Evolutionary conservation across 148 eudicot genomes (phyloP).

Genomic region (Persicaria maculosa): DNA sequence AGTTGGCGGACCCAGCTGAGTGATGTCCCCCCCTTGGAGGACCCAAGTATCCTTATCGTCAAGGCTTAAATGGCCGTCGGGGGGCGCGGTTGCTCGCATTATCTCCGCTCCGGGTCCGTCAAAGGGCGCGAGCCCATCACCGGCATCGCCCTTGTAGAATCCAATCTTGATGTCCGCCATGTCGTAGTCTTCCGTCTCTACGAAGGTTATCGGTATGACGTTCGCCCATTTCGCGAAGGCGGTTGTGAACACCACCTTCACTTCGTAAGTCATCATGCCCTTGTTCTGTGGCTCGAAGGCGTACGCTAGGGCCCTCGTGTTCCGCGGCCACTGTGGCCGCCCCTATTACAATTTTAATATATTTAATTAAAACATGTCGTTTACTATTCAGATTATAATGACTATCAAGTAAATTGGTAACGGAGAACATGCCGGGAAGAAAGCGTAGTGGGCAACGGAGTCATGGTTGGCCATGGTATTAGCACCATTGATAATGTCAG

Average conservation of each 20-base stretch:
- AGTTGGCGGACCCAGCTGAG: background rate
- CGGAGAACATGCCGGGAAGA: background rate
- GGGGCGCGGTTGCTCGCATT: constrained; percentile 10
- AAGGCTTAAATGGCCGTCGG: constrained; percentile 11
- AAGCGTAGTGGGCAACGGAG: background rate
- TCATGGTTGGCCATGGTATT: constrained; percentile 11
- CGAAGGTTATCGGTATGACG: background rate
- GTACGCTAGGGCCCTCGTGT: constrained; percentile 8
- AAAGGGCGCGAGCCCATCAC: constrained; percentile 14
- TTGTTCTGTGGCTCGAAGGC: background rate
- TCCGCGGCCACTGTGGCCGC: constrained; percentile 9
- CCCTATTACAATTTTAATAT: background rate
- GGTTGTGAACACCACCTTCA: background rate
- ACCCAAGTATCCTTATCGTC: constrained; percentile 19
- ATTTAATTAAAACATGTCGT: no score
- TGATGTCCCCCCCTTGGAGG: background rate
- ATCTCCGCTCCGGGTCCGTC: constrained; percentile 16
- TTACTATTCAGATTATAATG: no score
- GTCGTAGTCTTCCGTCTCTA: background rate
- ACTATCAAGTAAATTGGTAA: no score
- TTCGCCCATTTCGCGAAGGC: background rate
- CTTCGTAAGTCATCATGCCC: background rate
- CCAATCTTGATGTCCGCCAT: constrained; percentile 7
- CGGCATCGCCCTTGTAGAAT: constrained; percentile 12
- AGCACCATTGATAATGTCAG: constrained; percentile 20